Evolutionary conservation across 441 rosid genomes (phyloP), one percentile per base, ranked within the genome.

Genomic region (Populus hybrid): DNA sequence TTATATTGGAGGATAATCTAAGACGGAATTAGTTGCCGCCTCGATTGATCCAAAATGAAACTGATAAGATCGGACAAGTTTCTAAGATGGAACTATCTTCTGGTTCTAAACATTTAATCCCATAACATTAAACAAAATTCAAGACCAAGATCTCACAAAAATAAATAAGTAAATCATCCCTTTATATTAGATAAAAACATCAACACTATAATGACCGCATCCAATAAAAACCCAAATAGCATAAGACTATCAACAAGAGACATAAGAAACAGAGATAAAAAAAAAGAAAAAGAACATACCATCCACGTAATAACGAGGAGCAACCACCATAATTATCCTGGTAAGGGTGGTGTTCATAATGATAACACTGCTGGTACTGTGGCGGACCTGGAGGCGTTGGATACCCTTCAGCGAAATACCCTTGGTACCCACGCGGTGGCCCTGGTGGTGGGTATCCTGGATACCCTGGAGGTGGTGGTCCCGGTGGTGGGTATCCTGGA

Each of bases 371-470:
- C 63, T 88, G 89, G 40, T 83, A 81, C 61, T 81, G 92, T 0
- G 88, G 86, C 10, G 69, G 87, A 67, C 78, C 80, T 0, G 86
- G 84, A 3, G 76, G 89, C 21, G 88, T 87, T 14, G 92, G 93
- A 76, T 87, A 88, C 71, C 88, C 87, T 61, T 85, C 88, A 12
- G 87, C 82, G 80, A 93, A 95, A 85, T 95, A 95, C 64, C 97
- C 97, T 84, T 95, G 97, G 75, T 95, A 91, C 20, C 98, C 94
- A 81, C 92, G 92, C 18, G 81, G 89, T 8, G 88, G 89, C 5
- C 89, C 85, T 34, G 91, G 89, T 12, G 88, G 95, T 3, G 94
- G 89, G 70, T 88, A 86, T 11, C 81, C 85, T 8, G 32, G 32
- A 30, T 30, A 30, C 32, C 32, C 32, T 30, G 32, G 32, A 30